Conservation (phyloP, 2,329 filamentous ascomycete genomes). For the Thelonectria blattea region DNA sequence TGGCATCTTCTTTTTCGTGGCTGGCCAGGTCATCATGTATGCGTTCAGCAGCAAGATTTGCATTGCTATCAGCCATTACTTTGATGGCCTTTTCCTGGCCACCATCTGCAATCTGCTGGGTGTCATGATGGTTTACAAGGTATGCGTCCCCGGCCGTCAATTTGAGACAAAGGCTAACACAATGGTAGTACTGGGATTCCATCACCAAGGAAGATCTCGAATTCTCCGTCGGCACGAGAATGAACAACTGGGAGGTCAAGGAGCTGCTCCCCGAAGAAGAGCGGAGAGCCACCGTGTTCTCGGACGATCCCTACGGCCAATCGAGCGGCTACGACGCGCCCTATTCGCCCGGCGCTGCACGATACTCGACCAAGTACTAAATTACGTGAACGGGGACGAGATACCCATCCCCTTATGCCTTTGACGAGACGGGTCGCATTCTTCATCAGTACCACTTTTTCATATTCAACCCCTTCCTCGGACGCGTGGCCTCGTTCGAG, state of each 20-base stretch:
- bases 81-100: slow-evolving; percentile 93
- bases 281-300: slow-evolving; percentile 73
- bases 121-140: slow-evolving; percentile 99
- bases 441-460: slow-evolving; percentile 24
- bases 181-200: slow-evolving; percentile 88
- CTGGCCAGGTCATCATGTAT: slow-evolving; percentile 92
- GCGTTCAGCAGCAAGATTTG: slow-evolving; percentile 88
- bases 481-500: slow-evolving; percentile 2
- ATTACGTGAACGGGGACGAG: slow-evolving; percentile 4
- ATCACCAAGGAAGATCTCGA: slow-evolving; percentile 98
- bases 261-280: slow-evolving; percentile 85
- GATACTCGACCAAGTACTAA: slow-evolving; percentile 56
- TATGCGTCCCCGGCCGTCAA: slow-evolving; percentile 38
- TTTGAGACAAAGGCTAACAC: slow-evolving; percentile 7
- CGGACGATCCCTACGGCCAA: slow-evolving; percentile 69
- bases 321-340: slow-evolving; percentile 60
- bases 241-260: slow-evolving; percentile 99
- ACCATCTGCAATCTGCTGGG: slow-evolving; percentile 91
- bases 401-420: slow-evolving; percentile 17
- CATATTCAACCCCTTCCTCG: slow-evolving; percentile 17
- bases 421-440: slow-evolving; percentile 26
- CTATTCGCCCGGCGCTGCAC: slow-evolving; percentile 52
- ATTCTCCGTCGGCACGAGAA: slow-evolving; percentile 93
- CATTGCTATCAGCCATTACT: slow-evolving; percentile 82
- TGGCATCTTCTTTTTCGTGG: slow-evolving; percentile 87